Conservation (phyloP, 2,329 filamentous ascomycete genomes). For the Sporothrix humicola region DNA sequence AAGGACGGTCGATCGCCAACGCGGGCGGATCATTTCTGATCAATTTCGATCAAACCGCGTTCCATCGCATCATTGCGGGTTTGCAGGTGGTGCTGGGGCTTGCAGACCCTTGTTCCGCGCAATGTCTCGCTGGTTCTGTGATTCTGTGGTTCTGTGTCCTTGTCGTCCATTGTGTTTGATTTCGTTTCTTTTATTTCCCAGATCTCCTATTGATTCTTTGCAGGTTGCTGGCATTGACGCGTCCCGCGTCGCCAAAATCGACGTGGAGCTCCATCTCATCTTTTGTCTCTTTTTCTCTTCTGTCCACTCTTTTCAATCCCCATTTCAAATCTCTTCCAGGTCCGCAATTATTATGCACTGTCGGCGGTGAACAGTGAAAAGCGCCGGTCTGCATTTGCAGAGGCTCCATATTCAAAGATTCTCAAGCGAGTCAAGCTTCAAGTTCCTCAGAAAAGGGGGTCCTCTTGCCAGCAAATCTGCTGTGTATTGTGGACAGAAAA, state of each 20-base stretch:
- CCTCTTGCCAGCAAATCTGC: neutral
- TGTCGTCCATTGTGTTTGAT: neutral
- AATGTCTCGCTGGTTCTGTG: constrained; percentile 1
- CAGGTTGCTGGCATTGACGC: constrained; percentile 14
- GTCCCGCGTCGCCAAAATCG: constrained; percentile 6
- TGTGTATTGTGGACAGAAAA: neutral
- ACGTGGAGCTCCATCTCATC: constrained; percentile 14
- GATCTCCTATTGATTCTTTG: neutral
- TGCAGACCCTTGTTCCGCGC: constrained; percentile 12
- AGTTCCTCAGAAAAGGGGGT: neutral
- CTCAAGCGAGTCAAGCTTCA: no score
- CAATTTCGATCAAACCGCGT: constrained; percentile 21
- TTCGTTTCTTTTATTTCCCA: neutral
- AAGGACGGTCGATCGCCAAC: constrained; percentile 16
- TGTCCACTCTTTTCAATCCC: constrained; percentile 5
- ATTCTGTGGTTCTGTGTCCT: neutral
- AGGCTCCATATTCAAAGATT: constrained; percentile 1
- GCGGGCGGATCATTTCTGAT: constrained; percentile 20
- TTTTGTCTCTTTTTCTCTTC: neutral
- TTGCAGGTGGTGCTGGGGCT: no score
- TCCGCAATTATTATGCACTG: constrained; percentile 25
- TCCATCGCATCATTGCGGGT: constrained; percentile 16
- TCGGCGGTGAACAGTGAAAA: neutral
- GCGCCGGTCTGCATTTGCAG: neutral
- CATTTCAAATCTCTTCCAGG: constrained; percentile 8